phyloP scores from a whole-genome alignment of 176 grass and related monocot genomes.

The Panicum miliaceum region DNA sequence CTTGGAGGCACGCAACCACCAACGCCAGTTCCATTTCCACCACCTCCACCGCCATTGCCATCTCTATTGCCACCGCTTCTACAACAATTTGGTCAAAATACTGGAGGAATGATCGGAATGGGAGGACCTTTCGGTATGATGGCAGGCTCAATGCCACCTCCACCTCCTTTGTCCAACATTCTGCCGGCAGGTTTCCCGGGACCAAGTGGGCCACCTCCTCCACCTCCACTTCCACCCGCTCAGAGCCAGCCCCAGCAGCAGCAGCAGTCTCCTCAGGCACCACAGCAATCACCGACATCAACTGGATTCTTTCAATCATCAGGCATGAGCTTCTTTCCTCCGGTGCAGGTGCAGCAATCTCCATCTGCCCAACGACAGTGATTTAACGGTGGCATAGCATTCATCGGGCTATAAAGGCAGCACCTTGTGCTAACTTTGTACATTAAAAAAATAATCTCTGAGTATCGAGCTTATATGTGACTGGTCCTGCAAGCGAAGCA shows the following conservation, averaged over 20 bases:
- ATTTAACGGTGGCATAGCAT: slow-evolving; percentile 17
- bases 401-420: slow-evolving; percentile 33
- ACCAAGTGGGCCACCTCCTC: slow-evolving; percentile 52
- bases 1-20: slow-evolving; percentile 43
- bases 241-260: slow-evolving; percentile 65
- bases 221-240: slow-evolving; percentile 40
- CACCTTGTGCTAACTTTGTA: slow-evolving; percentile 64
- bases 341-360: slow-evolving; percentile 69
- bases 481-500: slow-evolving; percentile 39
- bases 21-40: slow-evolving; percentile 49
- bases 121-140: slow-evolving; percentile 58
- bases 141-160: slow-evolving; percentile 57
- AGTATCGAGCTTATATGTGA: slow-evolving; percentile 24
- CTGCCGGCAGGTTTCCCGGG: slow-evolving; percentile 44
- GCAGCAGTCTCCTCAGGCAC: slow-evolving; percentile 63
- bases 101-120: slow-evolving; percentile 55
- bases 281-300: slow-evolving; percentile 53
- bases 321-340: slow-evolving; percentile 70
- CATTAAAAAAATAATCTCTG: slow-evolving; percentile 50
- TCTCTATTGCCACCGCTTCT: slow-evolving; percentile 58
- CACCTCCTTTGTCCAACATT: slow-evolving; percentile 55
- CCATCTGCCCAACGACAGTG: slow-evolving; percentile 77
- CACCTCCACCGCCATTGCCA: slow-evolving; percentile 64
- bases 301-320: slow-evolving; percentile 69
- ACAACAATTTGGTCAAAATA: slow-evolving; percentile 66